phyloP scores from a whole-genome alignment of 2,329 filamentous ascomycete genomes.

The Chrysoporthe puriensis region DNA sequence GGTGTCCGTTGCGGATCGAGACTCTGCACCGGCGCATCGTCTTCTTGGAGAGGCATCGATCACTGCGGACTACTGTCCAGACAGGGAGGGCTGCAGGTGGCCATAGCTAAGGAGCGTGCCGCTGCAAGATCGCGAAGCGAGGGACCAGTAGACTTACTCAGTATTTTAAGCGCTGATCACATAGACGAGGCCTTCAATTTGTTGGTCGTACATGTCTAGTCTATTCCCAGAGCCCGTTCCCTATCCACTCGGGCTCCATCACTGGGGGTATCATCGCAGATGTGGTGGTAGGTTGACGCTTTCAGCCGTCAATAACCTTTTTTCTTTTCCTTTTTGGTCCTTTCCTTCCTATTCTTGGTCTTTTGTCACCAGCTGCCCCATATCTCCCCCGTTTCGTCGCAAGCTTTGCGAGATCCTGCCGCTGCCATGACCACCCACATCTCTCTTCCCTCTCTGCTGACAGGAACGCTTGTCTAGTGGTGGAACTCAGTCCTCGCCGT shows the following conservation, averaged over 20 bases:
- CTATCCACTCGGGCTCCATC: too few species aligned
- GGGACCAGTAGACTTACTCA: neutral
- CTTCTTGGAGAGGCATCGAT: neutral
- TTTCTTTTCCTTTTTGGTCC: too few species aligned
- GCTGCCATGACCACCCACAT: neutral
- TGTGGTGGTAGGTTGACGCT: too few species aligned
- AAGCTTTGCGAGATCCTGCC: neutral
- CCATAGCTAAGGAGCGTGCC: neutral
- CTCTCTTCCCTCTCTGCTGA: neutral
- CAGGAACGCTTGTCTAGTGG: neutral
- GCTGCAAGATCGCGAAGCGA: neutral
- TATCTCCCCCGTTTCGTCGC: too few species aligned
- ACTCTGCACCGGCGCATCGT: neutral
- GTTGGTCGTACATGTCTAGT: neutral
- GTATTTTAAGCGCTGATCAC: too few species aligned
- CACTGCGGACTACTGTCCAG: neutral
- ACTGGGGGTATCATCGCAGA: too few species aligned
- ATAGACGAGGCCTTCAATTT: too few species aligned
- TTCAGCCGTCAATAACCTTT: too few species aligned
- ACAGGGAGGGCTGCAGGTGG: neutral
- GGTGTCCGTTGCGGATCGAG: neutral
- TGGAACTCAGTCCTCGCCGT: neutral
- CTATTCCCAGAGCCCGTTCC: neutral
- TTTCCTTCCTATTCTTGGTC: too few species aligned
- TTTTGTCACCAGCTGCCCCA: too few species aligned